A percentile compares a stretch with the other conserved stretches of the same genome.
Evolutionary conservation across 176 grass and related monocot species (phyloP).

Genomic region (Oryza meridionalis): DNA sequence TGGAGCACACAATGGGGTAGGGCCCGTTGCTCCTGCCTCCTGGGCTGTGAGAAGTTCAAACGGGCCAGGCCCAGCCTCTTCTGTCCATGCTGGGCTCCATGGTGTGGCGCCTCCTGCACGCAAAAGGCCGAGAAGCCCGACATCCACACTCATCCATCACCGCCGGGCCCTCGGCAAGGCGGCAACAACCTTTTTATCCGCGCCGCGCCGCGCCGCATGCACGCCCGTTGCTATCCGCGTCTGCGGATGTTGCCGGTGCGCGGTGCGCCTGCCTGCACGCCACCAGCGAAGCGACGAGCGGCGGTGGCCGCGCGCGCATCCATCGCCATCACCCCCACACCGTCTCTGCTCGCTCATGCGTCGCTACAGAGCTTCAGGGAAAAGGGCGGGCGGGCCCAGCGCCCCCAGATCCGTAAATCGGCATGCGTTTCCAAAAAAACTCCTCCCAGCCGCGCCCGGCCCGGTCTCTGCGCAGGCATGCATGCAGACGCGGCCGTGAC

Average conservation of each 20-base stretch:
- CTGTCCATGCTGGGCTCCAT: background rate
- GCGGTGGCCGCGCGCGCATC: background rate
- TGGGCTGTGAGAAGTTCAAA: background rate
- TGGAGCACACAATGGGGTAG: background rate
- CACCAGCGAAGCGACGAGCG: slow-evolving; percentile 6
- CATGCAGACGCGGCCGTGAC: slow-evolving; percentile 25
- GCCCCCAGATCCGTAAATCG: slow-evolving; percentile 4
- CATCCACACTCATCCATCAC: background rate
- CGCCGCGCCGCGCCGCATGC: background rate
- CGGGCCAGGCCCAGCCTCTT: background rate
- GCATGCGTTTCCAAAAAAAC: slow-evolving; percentile 29
- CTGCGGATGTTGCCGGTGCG: background rate
- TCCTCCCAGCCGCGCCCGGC: background rate
- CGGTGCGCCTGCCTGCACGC: slow-evolving; percentile 13
- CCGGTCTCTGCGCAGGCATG: slow-evolving; percentile 5
- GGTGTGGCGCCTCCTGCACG: background rate
- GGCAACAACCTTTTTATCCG: background rate
- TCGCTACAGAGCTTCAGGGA: slow-evolving; percentile 11
- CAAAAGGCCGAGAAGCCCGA: background rate
- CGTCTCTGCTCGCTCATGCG: slow-evolving; percentile 20
- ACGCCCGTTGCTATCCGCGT: slow-evolving; percentile 25
- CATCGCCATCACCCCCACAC: background rate
- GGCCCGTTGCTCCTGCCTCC: background rate
- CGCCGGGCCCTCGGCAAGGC: background rate
- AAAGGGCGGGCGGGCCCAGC: background rate